These are phyloP conservation scores for Penicillium sp. DNA, from an alignment of 2,329 filamentous ascomycete species.

Conservation along the genomic window DNA sequence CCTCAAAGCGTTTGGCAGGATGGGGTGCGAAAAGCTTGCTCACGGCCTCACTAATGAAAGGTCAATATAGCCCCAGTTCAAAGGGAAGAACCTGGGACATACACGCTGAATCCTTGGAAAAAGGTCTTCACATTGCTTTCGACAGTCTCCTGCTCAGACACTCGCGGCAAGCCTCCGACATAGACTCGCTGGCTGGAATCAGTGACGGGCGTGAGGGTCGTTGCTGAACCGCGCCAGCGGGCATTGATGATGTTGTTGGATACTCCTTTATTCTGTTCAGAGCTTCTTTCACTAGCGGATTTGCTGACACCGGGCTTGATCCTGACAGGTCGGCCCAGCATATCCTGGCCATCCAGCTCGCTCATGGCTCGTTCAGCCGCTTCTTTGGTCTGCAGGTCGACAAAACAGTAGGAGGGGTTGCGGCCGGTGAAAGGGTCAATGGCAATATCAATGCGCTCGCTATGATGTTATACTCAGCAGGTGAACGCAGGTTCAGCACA, in stretches of 20 bases:
- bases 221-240: constrained; percentile 42
- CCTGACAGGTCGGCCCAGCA: constrained; percentile 58
- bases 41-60: constrained; percentile 39
- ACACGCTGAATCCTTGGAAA: constrained; percentile 45
- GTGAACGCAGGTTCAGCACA: neutral
- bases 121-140: constrained; percentile 43
- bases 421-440: constrained; percentile 63
- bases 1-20: constrained; percentile 50
- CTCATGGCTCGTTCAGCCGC: constrained; percentile 56
- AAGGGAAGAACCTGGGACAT: constrained; percentile 14
- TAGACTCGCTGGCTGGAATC: constrained; percentile 45
- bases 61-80: neutral
- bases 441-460: constrained; percentile 62
- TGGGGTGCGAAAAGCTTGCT: constrained; percentile 56
- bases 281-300: constrained; percentile 29
- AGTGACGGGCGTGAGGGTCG: constrained; percentile 6
- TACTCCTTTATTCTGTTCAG: neutral
- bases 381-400: constrained; percentile 58
- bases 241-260: constrained; percentile 12
- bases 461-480: constrained; percentile 28
- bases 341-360: constrained; percentile 51
- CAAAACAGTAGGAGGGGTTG: constrained; percentile 71
- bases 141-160: constrained; percentile 41
- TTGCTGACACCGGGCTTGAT: constrained; percentile 63
- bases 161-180: constrained; percentile 45